phyloP scores from a whole-genome alignment of 2,329 filamentous ascomycete genomes.

The Exserohilum turcica region DNA sequence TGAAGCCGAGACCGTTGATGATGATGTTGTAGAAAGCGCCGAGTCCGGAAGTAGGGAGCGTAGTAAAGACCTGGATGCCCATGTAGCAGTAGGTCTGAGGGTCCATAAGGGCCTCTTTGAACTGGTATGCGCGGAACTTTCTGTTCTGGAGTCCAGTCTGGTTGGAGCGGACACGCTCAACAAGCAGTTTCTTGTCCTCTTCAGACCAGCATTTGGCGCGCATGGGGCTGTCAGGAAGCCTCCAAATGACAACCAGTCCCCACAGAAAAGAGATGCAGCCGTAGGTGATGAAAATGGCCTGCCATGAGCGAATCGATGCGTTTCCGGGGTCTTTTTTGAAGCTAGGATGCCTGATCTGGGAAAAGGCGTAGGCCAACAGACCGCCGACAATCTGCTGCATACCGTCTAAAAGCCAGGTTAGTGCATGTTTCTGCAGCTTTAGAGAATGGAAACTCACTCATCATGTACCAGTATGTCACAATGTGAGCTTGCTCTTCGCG shows the following conservation, averaged over 20 bases:
- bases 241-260: slow-evolving; percentile 60
- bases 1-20: slow-evolving; percentile 70
- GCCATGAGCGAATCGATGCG: slow-evolving; percentile 66
- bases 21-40: slow-evolving; percentile 77
- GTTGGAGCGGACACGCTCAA: slow-evolving; percentile 54
- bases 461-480: slow-evolving; percentile 75
- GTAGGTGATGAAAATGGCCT: slow-evolving; percentile 70
- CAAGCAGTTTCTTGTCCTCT: slow-evolving; percentile 65
- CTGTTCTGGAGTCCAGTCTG: slow-evolving; percentile 55
- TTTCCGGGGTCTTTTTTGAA: slow-evolving; percentile 24
- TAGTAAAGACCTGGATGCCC: slow-evolving; percentile 71
- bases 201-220: slow-evolving; percentile 71
- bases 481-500: slow-evolving; percentile 69
- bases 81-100: slow-evolving; percentile 64
- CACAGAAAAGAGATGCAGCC: slow-evolving; percentile 67
- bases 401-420: slow-evolving; percentile 52
- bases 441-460: slow-evolving; percentile 53
- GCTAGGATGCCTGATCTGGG: slow-evolving; percentile 29
- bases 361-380: slow-evolving; percentile 62
- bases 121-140: slow-evolving; percentile 58
- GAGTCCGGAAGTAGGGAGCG: slow-evolving; percentile 72
- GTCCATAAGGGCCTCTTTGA: slow-evolving; percentile 65
- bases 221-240: slow-evolving; percentile 67
- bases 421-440: background rate
- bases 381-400: slow-evolving; percentile 74